Base-by-base conservation (phyloP, 352 stramenopile genomes). In the Phytophthora pini region DNA sequence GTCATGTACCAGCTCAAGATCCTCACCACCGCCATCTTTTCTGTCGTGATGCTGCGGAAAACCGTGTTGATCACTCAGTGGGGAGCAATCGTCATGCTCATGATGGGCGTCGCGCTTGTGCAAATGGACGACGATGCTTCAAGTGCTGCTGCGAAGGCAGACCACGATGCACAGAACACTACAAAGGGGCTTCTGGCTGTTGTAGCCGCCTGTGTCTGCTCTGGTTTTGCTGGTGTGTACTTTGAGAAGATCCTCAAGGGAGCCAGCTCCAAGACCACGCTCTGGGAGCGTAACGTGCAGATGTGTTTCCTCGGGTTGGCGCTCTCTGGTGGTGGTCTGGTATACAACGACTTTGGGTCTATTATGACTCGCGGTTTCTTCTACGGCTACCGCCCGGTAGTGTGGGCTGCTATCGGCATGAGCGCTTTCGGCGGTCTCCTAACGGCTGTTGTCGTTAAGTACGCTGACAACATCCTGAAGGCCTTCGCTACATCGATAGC, bases 1-100 rank as follows among this genome's bases (percentile, higher is more conserved):
- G 77, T 95, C 63, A 79, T 92, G 46, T 93, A 92, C 75, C 87
- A 95, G 73, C 82, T 95, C 70, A 95, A 95, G 74, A 95, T 95
- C 72, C 74, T 94, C 31, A 94, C 87, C 11, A 95, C 87, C 8
- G 85, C 87, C 39, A 75, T 94, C 39, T 95, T 95, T 69, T 93
- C 84, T n/a, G 84, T 94, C n/a, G 46, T 89, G 4, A 62, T 95
- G 52, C 74, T 95, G 55, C 68, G 80, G 51, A 91, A 86, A 48
- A 72, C 69, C 17, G 87, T 95, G 61, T 53, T 93, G 46, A 66
- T 74, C n/a, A 68, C 87, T 40, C 87, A 95, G 57, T 95, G 87
- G 87, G 79, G 79, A 12, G 79, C 87, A 9, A 93, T 95, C 39
- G 69, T 87, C 41, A 79, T 85, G 61, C 84, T 95, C 52, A 95